Conservation (phyloP, 2,329 filamentous ascomycete species). For the Cladosporium velox region DNA sequence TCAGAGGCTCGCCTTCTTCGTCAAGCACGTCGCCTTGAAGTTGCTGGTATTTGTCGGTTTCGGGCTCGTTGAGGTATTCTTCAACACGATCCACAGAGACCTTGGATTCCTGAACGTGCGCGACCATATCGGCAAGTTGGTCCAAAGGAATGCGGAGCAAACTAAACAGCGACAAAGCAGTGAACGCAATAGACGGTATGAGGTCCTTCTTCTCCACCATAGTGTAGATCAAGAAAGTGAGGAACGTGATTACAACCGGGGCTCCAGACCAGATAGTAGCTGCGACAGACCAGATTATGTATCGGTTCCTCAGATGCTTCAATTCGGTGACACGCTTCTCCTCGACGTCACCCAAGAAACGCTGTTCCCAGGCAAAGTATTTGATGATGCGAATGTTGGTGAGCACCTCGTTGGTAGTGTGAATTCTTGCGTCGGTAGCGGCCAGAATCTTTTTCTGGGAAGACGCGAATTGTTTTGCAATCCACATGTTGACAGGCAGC, state of each 20-base stretch:
- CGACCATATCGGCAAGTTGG: slow-evolving; percentile 97
- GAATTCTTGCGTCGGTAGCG: slow-evolving; percentile 92
- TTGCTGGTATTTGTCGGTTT: slow-evolving; percentile 93
- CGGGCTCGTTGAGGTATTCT: slow-evolving; percentile 87
- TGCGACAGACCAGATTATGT: slow-evolving; percentile 87
- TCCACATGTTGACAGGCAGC: slow-evolving; percentile 84
- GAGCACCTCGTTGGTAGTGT: slow-evolving; percentile 93
- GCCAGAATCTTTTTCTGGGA: slow-evolving; percentile 90
- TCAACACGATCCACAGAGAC: slow-evolving; percentile 97
- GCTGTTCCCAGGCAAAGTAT: slow-evolving; percentile 97
- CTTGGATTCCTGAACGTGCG: slow-evolving; percentile 95
- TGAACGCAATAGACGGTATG: slow-evolving; percentile 91
- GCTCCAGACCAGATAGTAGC: slow-evolving; percentile 97
- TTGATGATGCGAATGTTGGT: slow-evolving; percentile 99
- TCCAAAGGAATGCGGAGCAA: slow-evolving; percentile 90
- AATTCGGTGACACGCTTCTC: slow-evolving; percentile 84
- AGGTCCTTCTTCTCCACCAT: slow-evolving; percentile 84
- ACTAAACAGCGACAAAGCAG: slow-evolving; percentile 92
- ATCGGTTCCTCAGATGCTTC: slow-evolving; percentile 74
- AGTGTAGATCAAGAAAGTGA: slow-evolving; percentile 93
- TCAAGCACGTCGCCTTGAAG: slow-evolving; percentile 70
- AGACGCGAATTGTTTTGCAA: slow-evolving; percentile 80
- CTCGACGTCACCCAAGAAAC: slow-evolving; percentile 82
- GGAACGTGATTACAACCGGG: slow-evolving; percentile 91
- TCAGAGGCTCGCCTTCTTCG: slow-evolving; percentile 68